Conservation (phyloP, 148 eudicot genomes). For the Bassia scoparia region DNA sequence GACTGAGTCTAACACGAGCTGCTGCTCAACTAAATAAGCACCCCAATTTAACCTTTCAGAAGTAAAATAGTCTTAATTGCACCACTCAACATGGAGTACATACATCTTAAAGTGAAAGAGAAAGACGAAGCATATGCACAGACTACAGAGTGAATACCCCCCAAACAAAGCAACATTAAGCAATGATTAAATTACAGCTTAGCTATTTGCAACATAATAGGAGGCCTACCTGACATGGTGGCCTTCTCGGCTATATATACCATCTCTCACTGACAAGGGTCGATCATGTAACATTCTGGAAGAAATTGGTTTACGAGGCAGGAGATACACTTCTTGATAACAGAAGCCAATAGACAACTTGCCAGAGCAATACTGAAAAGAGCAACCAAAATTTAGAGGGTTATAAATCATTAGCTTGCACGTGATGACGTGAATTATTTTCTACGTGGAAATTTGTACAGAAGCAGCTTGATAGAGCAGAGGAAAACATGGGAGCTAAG, state of each 20-base stretch:
- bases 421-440: not conserved
- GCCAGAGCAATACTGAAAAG: constrained; percentile 16
- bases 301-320: not conserved
- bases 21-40: too few species aligned
- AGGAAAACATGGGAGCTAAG: not conserved
- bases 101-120: not conserved
- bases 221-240: constrained; percentile 15
- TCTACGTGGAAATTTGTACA: not conserved
- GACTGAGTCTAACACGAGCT: too few species aligned
- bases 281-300: not conserved
- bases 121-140: not conserved
- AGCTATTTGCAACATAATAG: not conserved
- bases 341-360: not conserved
- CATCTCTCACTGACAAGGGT: constrained; percentile 11
- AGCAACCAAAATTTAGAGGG: not conserved
- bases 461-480: not conserved
- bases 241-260: not conserved
- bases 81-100: not conserved
- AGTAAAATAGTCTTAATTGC: too few species aligned
- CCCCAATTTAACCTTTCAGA: too few species aligned
- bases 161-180: not conserved
- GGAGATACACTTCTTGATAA: not conserved
- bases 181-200: not conserved
- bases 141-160: not conserved
- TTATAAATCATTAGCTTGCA: not conserved